phyloP scores from a whole-genome alignment of 495 filamentous ascomycete genomes.

The Hypoxylon cercidicola region DNA sequence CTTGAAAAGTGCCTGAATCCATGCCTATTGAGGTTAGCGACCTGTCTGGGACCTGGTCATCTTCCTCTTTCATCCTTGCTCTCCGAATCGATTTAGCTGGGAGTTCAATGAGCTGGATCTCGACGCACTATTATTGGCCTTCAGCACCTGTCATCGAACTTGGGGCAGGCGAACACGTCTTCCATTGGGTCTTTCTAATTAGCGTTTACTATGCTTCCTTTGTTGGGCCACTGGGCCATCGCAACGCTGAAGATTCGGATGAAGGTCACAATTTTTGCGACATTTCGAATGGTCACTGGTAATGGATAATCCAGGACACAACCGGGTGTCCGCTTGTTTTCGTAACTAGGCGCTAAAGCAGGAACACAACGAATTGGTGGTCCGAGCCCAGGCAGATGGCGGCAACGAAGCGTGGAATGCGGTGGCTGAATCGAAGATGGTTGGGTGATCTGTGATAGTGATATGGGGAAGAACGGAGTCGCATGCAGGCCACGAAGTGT shows the following conservation, averaged over 20 bases:
- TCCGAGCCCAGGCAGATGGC: conserved; percentile 19
- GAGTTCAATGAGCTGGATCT: conserved; percentile 29
- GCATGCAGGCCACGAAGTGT: conserved; percentile 35
- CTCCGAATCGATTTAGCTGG: conserved; percentile 31
- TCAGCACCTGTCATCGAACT: neutral
- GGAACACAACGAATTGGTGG: conserved; percentile 36
- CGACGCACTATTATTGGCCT: conserved; percentile 18
- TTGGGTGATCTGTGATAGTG: conserved; percentile 32
- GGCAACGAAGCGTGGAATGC: conserved; percentile 41
- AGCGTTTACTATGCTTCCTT: conserved; percentile 1
- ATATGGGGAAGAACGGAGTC: conserved; percentile 41
- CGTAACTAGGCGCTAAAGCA: conserved; percentile 38
- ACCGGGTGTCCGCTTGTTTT: conserved; percentile 16
- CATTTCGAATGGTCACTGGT: conserved; percentile 9
- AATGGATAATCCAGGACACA: neutral
- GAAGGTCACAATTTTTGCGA: neutral
- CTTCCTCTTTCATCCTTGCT: conserved; percentile 29
- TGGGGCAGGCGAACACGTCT: conserved; percentile 6
- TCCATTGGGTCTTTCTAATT: conserved; percentile 16
- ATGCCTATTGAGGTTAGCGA: conserved; percentile 33
- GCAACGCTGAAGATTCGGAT: no score
- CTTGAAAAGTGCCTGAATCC: conserved; percentile 27
- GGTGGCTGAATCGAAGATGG: conserved; percentile 32
- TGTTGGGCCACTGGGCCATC: neutral
- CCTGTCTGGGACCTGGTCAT: conserved; percentile 4